These are phyloP conservation scores for Heterobasidion occidentale DNA, from an alignment of 1,284 basidiomycete genomes.

Conservation along the genomic window DNA sequence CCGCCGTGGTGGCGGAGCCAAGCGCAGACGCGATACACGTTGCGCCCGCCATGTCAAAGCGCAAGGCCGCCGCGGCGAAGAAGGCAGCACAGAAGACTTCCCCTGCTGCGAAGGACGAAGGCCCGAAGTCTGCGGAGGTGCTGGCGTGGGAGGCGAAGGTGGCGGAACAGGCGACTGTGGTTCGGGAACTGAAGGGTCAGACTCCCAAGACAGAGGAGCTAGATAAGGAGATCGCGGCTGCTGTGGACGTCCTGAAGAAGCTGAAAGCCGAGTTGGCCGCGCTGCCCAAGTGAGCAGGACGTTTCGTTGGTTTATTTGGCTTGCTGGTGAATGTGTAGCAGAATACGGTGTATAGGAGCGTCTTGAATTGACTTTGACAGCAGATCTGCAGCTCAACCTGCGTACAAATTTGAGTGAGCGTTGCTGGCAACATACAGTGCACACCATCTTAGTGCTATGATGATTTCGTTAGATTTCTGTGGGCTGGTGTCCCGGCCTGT, in stretches of 20 bases:
- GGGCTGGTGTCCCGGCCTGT: no score
- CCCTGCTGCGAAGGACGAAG: conserved; percentile 31
- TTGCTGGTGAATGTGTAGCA: neutral
- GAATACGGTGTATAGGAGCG: no score
- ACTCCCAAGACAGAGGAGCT: conserved; percentile 58
- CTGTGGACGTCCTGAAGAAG: conserved; percentile 41
- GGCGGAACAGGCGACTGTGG: conserved; percentile 63
- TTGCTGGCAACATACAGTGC: no score
- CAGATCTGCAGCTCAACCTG: no score
- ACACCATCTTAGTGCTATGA: no score
- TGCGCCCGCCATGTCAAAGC: conserved; percentile 40
- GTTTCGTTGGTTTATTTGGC: neutral
- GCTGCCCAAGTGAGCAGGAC: conserved; percentile 7
- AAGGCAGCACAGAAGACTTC: conserved; percentile 19
- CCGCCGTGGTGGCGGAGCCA: conserved; percentile 21
- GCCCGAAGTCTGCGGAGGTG: conserved; percentile 58
- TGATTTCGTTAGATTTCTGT: no score
- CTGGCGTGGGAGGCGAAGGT: conserved; percentile 64
- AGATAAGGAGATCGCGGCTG: conserved; percentile 36
- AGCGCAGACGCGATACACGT: conserved; percentile 32
- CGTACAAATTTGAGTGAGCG: no score
- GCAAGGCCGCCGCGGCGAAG: conserved; percentile 37
- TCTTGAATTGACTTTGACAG: no score
- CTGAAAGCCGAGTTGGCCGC: conserved; percentile 62
- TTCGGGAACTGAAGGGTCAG: conserved; percentile 58